Base-by-base conservation (phyloP, 495 filamentous ascomycete genomes). In the Neurospora sp. region DNA sequence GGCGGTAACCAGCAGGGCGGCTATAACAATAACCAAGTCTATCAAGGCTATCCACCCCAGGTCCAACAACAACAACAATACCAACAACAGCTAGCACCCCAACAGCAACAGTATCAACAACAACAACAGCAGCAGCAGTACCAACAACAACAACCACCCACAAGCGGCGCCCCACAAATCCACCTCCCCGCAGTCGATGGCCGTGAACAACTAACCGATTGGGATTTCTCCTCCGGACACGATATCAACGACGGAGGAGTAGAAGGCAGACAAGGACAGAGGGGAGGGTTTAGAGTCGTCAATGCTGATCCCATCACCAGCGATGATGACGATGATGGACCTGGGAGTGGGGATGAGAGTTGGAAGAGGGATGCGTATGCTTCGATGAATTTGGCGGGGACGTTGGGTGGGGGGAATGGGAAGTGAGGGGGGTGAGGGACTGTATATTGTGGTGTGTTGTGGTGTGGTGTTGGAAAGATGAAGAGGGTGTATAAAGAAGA, bases 131-230 rank as follows among this genome's bases (percentile, higher is more conserved):
- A 31, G 31, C 31, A 31, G 31, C 31, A 31, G 31, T 31, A 31
- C 46, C 48, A 59, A 59, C 20, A 23, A 23, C 73, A 27, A 80
- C 78, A 69, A 69, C 72, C 77, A 2, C 1, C 62, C 71, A 74
- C 70, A 77, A 78, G 66, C 70, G 71, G 59, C 70, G 54, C 80
- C 72, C 80, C 84, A 37, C 83, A 83, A 72, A 84, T 85, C 18
- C 78, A 80, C 35, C 77, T 86, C 37, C 82, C 84, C 0, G 78
- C 83, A 3, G 79, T 82, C 10, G 84, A 85, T 27, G 81, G 81
- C 69, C 75, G 78, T 27, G 81, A 80, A 74, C 74, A 75, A 31
- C 71, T 81, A 20, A 79, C 78, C 69, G 76, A 79, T 71, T 77
- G 79, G 75, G 66, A 74, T 0, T 66, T 66, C 31, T 66, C 54